Percentiles rank a stretch among this genome's conserved stretches.
These are phyloP conservation scores for Vanderwaltozyma polyspora DNA, from an alignment of 805 yeast species.

Conservation along the genomic window DNA sequence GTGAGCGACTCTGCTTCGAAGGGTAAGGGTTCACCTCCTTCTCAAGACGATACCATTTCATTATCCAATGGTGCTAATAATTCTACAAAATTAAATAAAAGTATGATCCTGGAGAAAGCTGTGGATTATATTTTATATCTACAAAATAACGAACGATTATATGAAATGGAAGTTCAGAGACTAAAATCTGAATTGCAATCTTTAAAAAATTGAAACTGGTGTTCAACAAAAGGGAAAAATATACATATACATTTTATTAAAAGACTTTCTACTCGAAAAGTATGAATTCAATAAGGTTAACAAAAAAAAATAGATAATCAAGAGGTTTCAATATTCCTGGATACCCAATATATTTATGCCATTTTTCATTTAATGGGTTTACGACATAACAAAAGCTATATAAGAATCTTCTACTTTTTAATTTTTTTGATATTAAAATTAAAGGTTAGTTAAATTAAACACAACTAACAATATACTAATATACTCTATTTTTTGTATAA, in stretches of 20 bases:
- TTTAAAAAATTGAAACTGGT: constrained; percentile 7
- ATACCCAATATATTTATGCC: no score
- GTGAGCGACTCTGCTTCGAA: constrained; percentile 14
- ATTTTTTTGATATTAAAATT: no score
- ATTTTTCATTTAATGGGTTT: no score
- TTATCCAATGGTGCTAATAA: background rate
- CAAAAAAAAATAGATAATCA: no score
- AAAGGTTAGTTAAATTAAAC: no score
- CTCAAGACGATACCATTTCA: background rate
- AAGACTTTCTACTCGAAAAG: background rate
- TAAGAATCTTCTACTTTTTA: no score
- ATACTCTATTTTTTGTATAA: no score
- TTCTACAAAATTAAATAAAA: constrained; percentile 43
- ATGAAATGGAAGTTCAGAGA: constrained; percentile 24
- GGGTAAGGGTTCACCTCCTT: background rate
- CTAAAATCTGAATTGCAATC: constrained; percentile 25
- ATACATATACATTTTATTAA: background rate
- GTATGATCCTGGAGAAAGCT: constrained; percentile 59
- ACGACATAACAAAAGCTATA: no score
- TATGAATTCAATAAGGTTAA: no score
- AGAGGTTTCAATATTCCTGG: no score
- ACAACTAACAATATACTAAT: no score
- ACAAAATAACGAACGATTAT: constrained; percentile 36
- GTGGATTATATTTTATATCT: constrained; percentile 46
- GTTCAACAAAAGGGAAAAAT: background rate